These are phyloP conservation scores for Boletus eberwhitei DNA, from an alignment of 768 basidiomycete genomes.

Conservation along the genomic window DNA sequence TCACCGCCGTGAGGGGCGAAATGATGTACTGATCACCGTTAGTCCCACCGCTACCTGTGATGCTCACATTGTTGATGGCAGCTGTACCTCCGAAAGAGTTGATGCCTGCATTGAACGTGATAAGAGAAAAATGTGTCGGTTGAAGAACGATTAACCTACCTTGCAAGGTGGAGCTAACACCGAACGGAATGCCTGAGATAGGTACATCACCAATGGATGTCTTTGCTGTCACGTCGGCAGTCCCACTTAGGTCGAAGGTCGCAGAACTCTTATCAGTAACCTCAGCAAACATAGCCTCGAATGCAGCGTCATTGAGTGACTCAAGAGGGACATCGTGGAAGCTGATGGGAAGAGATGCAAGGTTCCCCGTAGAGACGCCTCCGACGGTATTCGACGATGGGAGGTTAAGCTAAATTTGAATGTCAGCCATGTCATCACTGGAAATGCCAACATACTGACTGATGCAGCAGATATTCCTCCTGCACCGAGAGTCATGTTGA, in stretches of 20 bases:
- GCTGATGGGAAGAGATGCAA: slow-evolving; percentile 54
- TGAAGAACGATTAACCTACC: slow-evolving; percentile 32
- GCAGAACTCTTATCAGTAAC: slow-evolving; percentile 50
- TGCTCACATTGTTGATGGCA: slow-evolving; percentile 50
- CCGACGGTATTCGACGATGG: slow-evolving; percentile 49
- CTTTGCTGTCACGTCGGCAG: slow-evolving; percentile 54
- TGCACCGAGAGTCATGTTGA: slow-evolving; percentile 50
- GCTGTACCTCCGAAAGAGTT: slow-evolving; percentile 55
- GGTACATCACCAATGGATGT: slow-evolving; percentile 65
- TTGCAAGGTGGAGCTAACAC: slow-evolving; percentile 53
- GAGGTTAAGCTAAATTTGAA: slow-evolving; percentile 42
- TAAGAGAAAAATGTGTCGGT: not conserved
- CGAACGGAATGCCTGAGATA: slow-evolving; percentile 61
- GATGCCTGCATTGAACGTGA: slow-evolving; percentile 41
- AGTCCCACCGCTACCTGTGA: slow-evolving; percentile 61
- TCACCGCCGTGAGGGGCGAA: slow-evolving; percentile 51
- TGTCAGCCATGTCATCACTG: not conserved
- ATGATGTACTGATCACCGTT: slow-evolving; percentile 59
- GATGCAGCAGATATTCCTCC: slow-evolving; percentile 50
- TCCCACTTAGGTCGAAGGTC: slow-evolving; percentile 50
- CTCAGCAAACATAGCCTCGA: slow-evolving; percentile 53
- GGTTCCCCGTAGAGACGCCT: slow-evolving; percentile 67
- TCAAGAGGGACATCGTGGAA: slow-evolving; percentile 56
- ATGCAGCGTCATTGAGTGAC: slow-evolving; percentile 53
- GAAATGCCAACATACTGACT: slow-evolving; percentile 32